Evolutionary conservation across 805 yeast species (phyloP).

Genomic region (Sungouiozyma ichnusensis): DNA sequence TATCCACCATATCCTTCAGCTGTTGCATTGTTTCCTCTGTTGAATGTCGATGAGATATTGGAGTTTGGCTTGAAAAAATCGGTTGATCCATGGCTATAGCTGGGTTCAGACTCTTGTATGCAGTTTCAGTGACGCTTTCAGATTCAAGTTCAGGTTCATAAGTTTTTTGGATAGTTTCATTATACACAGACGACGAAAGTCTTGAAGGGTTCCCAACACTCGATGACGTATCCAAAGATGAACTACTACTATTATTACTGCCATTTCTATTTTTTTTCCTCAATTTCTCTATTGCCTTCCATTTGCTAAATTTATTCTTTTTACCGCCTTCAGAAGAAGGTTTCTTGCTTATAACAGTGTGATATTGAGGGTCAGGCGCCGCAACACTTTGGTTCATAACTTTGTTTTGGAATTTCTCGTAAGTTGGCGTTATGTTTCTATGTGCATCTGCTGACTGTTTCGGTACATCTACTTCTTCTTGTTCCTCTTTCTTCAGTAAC

Average conservation of each 20-base stretch:
- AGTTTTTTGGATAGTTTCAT: not conserved
- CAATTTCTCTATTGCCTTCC: slow-evolving; percentile 23
- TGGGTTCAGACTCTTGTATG: not conserved
- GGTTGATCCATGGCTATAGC: too few species aligned
- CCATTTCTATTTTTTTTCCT: slow-evolving; percentile 15
- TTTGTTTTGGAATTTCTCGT: slow-evolving; percentile 20
- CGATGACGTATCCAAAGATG: slow-evolving; percentile 2
- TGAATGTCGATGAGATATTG: slow-evolving; percentile 3
- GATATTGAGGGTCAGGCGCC: slow-evolving; percentile 9
- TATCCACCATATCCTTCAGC: slow-evolving; percentile 29
- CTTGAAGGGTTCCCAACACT: not conserved
- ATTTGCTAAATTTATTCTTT: slow-evolving; percentile 19
- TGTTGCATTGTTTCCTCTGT: slow-evolving; percentile 22
- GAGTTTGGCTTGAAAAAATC: not conserved
- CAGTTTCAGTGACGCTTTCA: not conserved
- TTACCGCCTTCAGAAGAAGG: slow-evolving; percentile 11
- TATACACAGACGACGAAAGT: slow-evolving; percentile 2
- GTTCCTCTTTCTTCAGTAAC: not conserved
- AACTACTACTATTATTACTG: slow-evolving; percentile 8
- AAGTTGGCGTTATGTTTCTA: slow-evolving; percentile 15
- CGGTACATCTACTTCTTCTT: slow-evolving; percentile 6
- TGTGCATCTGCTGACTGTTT: not conserved
- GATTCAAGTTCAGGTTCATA: not conserved
- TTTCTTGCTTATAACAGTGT: slow-evolving; percentile 19
- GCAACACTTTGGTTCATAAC: slow-evolving; percentile 6